phyloP scores from a whole-genome alignment of 352 stramenopile genomes.

The Aphanomyces invadans region DNA sequence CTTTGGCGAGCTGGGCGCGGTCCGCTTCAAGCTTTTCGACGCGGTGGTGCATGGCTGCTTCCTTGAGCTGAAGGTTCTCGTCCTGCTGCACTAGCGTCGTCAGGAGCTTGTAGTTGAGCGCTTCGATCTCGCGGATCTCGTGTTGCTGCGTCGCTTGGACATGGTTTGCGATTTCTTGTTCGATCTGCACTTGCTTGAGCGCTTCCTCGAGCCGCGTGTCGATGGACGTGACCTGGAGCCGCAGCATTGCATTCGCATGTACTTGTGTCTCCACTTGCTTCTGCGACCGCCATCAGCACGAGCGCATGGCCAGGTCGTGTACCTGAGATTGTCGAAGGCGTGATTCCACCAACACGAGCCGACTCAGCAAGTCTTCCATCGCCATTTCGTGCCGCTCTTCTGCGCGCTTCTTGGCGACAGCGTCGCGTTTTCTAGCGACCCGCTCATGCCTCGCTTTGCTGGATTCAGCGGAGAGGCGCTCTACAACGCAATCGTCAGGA shows the following conservation, averaged over 20 bases:
- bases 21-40: neutral
- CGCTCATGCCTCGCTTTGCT: too few species aligned
- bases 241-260: neutral
- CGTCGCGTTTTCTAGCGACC: too few species aligned
- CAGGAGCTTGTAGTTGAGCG: constrained; percentile 15
- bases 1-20: neutral
- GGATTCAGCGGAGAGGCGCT: too few species aligned
- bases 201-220: neutral
- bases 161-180: neutral
- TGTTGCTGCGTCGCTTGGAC: neutral
- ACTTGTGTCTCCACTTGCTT: neutral
- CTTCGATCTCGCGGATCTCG: constrained; percentile 5
- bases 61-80: neutral
- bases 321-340: neutral
- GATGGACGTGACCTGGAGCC: neutral
- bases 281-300: neutral
- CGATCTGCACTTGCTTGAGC: neutral
- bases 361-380: constrained; percentile 2
- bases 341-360: neutral
- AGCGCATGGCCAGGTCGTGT: neutral
- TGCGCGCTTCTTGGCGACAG: too few species aligned
- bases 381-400: neutral
- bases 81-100: neutral
- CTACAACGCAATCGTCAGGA: too few species aligned
- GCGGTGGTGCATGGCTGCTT: neutral